Conservation (phyloP, 495 filamentous ascomycete genomes). For the Aspergillus cristatus region DNA sequence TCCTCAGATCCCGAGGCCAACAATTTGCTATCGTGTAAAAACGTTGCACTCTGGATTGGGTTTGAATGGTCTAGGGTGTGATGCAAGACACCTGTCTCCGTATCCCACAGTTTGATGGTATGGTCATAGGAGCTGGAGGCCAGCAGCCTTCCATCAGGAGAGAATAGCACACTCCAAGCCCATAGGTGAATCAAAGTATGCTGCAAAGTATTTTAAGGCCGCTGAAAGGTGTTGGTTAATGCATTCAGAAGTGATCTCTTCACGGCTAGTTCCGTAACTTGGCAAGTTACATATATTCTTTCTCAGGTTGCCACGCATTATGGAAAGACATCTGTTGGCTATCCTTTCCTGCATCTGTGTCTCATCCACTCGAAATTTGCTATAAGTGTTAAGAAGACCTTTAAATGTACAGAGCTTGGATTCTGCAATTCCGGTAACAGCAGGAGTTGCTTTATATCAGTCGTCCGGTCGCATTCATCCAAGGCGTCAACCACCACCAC, state of each 20-base stretch:
- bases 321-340: too few relatives aligned
- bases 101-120: background rate
- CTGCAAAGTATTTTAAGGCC: too few relatives aligned
- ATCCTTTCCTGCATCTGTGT: conserved; percentile 12
- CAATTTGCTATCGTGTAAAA: conserved; percentile 10
- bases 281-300: too few relatives aligned
- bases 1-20: conserved; percentile 14
- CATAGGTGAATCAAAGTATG: too few relatives aligned
- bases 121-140: background rate
- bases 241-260: too few relatives aligned
- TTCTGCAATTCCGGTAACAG: conserved; percentile 18
- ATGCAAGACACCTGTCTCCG: background rate
- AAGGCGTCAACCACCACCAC: conserved; percentile 44
- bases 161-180: conserved; percentile 18
- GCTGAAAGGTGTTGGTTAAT: too few relatives aligned
- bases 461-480: conserved; percentile 41
- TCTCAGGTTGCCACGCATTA: too few relatives aligned
- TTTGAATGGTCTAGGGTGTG: background rate
- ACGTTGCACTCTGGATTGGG: conserved; percentile 4
- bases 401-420: conserved; percentile 6
- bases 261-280: too few relatives aligned
- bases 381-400: conserved; percentile 34
- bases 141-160: background rate
- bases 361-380: conserved; percentile 32
- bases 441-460: conserved; percentile 28